phyloP scores from a whole-genome alignment of 345 rosid genomes.

The Eucalyptus sp. region DNA sequence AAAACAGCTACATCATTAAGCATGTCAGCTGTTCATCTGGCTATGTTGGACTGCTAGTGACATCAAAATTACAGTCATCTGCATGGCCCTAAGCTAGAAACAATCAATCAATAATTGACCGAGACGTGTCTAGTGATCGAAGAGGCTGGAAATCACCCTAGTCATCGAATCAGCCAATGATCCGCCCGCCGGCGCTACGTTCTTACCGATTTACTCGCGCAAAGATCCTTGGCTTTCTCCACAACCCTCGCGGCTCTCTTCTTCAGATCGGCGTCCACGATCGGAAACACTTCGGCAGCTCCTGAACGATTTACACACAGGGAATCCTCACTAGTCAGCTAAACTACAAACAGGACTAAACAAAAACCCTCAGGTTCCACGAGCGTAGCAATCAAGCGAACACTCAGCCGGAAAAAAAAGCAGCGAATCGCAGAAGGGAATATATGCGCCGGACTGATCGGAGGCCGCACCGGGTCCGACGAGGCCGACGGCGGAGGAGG shows the following conservation, averaged over 20 bases:
- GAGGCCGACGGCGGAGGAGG: slow-evolving; percentile 14
- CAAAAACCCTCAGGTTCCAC: not conserved
- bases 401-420: not conserved
- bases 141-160: not conserved
- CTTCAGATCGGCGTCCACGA: slow-evolving; percentile 66
- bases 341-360: not conserved
- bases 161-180: not conserved
- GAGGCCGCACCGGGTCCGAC: slow-evolving; percentile 25
- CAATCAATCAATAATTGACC: not conserved
- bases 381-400: not conserved
- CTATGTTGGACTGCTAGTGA: not conserved
- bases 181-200: not conserved
- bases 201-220: slow-evolving; percentile 45
- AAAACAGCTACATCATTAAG: not conserved
- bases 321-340: not conserved
- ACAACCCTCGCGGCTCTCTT: slow-evolving; percentile 47
- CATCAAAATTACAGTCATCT: not conserved
- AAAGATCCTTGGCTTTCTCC: slow-evolving; percentile 50
- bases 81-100: not conserved
- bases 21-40: not conserved
- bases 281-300: slow-evolving; percentile 53
- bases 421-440: not conserved
- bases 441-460: not conserved
- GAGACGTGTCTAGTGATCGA: not conserved
- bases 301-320: slow-evolving; percentile 13